A percentile compares a stretch with the other conserved stretches of the same genome.
Conservation (phyloP, 2,329 filamentous ascomycete species). For the Mariannaea elegans region DNA sequence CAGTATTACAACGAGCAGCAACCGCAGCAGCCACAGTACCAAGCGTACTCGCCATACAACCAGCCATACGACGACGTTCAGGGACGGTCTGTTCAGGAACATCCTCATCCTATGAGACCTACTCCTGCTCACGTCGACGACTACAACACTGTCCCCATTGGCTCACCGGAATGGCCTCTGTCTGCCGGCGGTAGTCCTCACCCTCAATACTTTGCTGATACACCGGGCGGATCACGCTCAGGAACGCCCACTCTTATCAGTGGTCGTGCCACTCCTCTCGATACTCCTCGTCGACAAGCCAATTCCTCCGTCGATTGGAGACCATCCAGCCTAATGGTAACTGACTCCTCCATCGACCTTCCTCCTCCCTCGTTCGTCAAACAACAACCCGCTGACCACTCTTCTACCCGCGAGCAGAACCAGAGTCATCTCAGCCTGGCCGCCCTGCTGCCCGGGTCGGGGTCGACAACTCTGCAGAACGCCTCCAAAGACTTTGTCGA, state of each 20-base stretch:
- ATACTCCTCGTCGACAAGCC: conserved; percentile 26
- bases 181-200: conserved; percentile 34
- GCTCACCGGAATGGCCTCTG: conserved; percentile 38
- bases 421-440: conserved; percentile 54
- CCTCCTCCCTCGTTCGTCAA: conserved; percentile 23
- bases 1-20: conserved; percentile 21
- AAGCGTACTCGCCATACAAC: conserved; percentile 32
- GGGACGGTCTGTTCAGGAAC: conserved; percentile 40
- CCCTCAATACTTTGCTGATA: conserved; percentile 37
- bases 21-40: conserved; percentile 23
- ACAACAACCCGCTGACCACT: conserved; percentile 32
- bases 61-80: conserved; percentile 36
- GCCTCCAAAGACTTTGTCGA: conserved; percentile 44
- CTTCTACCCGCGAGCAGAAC: conserved; percentile 43
- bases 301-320: conserved; percentile 42
- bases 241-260: conserved; percentile 39
- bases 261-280: conserved; percentile 37
- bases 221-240: conserved; percentile 37
- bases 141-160: conserved; percentile 30
- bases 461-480: conserved; percentile 35
- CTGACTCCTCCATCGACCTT: conserved; percentile 10
- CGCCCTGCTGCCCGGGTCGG: conserved; percentile 47
- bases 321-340: conserved; percentile 43
- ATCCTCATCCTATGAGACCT: conserved; percentile 30
- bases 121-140: conserved; percentile 34